These are phyloP conservation scores for Phytophthora pseudosyringae DNA, from an alignment of 352 stramenopile species.

Conservation along the genomic window DNA sequence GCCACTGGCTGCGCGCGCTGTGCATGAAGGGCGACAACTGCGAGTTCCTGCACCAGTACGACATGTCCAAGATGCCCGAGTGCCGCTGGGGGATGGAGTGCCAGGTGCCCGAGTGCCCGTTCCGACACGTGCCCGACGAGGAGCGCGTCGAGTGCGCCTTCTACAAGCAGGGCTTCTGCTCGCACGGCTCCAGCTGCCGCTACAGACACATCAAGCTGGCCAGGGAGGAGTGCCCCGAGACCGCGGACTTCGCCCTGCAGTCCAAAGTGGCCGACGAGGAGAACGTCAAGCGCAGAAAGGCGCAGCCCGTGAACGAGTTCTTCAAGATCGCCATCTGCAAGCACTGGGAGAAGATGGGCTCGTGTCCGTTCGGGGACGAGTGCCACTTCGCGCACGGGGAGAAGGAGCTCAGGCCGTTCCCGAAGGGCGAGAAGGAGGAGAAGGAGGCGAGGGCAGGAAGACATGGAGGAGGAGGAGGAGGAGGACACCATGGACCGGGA, in stretches of 20 bases:
- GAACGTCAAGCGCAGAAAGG: slow-evolving; percentile 86
- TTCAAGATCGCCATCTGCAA: slow-evolving; percentile 98
- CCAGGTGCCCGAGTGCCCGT: slow-evolving; percentile 97
- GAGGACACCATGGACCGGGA: slow-evolving; percentile 4
- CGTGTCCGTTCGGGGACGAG: slow-evolving; percentile 96
- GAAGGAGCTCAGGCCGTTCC: slow-evolving; percentile 90
- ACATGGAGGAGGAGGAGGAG: slow-evolving; percentile 8
- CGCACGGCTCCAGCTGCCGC: slow-evolving; percentile 95
- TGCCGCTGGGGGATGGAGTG: slow-evolving; percentile 97
- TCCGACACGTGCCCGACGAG: slow-evolving; percentile 96
- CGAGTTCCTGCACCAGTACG: slow-evolving; percentile 96
- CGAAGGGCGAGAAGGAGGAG: slow-evolving; percentile 69
- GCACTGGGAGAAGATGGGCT: slow-evolving; percentile 95
- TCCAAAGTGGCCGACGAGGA: slow-evolving; percentile 92
- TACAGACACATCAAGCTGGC: slow-evolving; percentile 95
- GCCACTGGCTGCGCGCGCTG: slow-evolving; percentile 97
- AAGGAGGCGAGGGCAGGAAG: slow-evolving; percentile 25
- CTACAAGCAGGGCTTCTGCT: slow-evolving; percentile 98
- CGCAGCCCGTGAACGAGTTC: slow-evolving; percentile 95
- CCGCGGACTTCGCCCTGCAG: slow-evolving; percentile 95
- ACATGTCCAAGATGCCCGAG: slow-evolving; percentile 97
- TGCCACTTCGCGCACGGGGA: slow-evolving; percentile 98
- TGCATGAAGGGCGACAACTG: slow-evolving; percentile 98
- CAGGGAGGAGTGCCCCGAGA: slow-evolving; percentile 92
- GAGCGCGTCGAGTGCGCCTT: slow-evolving; percentile 98